A percentile compares a stretch with the other conserved stretches of the same genome.
Conservation (phyloP, 108 stramenopile genomes). For the Fragilaria crotonensis region DNA sequence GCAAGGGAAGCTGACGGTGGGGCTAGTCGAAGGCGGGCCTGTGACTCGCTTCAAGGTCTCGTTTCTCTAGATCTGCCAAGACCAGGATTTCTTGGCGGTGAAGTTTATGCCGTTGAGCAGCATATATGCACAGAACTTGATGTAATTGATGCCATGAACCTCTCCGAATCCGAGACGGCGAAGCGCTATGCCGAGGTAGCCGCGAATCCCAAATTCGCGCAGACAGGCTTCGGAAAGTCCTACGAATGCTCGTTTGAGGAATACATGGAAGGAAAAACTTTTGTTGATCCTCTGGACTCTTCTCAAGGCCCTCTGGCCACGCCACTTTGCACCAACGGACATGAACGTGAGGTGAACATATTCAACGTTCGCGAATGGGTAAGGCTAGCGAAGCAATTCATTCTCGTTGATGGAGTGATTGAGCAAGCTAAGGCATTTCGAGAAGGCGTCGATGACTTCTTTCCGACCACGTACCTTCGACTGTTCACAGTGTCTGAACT, state of each 20-base stretch:
- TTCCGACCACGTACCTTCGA: conserved; percentile 19
- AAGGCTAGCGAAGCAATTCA: conserved; percentile 22
- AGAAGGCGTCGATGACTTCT: conserved; percentile 40
- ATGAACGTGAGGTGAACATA: conserved; percentile 21
- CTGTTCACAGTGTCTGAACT: conserved; percentile 38
- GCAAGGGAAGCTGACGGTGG: too few relatives aligned
- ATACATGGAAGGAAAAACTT: conserved; percentile 39
- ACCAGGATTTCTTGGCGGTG: conserved; percentile 48
- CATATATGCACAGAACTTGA: conserved; percentile 29
- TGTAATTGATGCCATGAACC: conserved; percentile 22
- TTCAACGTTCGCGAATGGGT: conserved; percentile 47
- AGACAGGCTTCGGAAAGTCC: conserved; percentile 24
- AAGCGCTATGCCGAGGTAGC: conserved; percentile 19
- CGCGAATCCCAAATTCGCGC: conserved; percentile 24
- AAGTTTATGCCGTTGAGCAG: conserved; percentile 35
- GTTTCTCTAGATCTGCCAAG: conserved; percentile 47
- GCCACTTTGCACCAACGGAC: conserved; percentile 30
- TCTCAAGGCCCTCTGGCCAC: conserved; percentile 28
- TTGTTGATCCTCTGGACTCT: conserved; percentile 48
- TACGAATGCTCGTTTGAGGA: conserved; percentile 47
- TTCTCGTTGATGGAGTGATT: conserved; percentile 41
- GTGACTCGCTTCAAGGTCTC: too few relatives aligned
- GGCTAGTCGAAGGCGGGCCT: too few relatives aligned
- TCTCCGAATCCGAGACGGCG: too few relatives aligned
- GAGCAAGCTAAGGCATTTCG: conserved; percentile 33